These are phyloP conservation scores for Grosmannia serpens DNA, from an alignment of 2,329 filamentous ascomycete genomes.

Conservation along the genomic window DNA sequence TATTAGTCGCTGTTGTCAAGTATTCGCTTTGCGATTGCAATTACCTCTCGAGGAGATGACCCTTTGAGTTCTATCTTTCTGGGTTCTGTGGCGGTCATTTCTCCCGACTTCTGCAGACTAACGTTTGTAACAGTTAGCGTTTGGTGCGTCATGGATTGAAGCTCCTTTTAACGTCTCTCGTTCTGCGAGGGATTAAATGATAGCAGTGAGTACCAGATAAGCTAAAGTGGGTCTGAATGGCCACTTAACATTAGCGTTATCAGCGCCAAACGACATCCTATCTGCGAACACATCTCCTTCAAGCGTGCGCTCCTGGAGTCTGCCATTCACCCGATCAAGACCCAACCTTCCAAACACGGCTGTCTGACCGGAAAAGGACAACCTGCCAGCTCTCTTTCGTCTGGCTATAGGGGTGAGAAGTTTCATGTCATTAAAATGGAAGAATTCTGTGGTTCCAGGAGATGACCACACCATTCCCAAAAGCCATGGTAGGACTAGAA, in stretches of 20 bases:
- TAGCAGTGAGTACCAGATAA: too few relatives aligned
- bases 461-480: background rate
- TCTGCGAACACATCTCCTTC: background rate
- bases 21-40: background rate
- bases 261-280: background rate
- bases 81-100: background rate
- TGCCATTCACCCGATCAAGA: background rate
- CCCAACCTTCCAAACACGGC: background rate
- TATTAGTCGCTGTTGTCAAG: background rate
- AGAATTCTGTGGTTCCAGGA: background rate
- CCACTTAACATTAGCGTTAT: background rate
- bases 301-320: background rate
- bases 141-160: too few relatives aligned
- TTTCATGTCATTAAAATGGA: background rate
- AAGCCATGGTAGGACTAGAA: background rate
- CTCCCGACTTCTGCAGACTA: background rate
- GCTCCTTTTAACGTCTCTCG: too few relatives aligned
- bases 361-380: background rate
- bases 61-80: background rate
- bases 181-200: too few relatives aligned
- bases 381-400: background rate
- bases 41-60: background rate
- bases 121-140: background rate
- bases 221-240: background rate
- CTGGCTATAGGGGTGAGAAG: background rate